Evolutionary conservation across 164 flowering plant genomes (phyloP).

Genomic region (Kingdonia uniflora): DNA sequence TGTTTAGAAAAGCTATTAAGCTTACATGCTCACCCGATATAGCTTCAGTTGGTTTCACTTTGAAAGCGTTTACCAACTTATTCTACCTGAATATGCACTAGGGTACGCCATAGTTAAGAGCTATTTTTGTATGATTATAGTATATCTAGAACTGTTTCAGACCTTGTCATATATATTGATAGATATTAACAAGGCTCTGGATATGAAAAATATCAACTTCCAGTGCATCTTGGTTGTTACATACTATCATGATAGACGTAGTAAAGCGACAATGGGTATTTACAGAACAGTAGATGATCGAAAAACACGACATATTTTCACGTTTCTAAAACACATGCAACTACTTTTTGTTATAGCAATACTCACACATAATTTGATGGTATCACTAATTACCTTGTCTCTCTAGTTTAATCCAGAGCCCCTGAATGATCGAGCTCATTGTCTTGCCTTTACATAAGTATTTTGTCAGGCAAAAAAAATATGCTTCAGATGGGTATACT

Average conservation of each 20-base stretch:
- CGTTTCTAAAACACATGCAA: not conserved
- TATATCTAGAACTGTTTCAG: not conserved
- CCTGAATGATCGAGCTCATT: not conserved
- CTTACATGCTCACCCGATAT: slow-evolving; percentile 49
- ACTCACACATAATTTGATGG: not conserved
- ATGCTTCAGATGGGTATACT: slow-evolving; percentile 72
- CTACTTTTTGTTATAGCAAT: not conserved
- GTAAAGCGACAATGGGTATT: not conserved
- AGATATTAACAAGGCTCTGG: not conserved
- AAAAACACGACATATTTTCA: too few relatives aligned
- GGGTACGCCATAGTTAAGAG: slow-evolving; percentile 38
- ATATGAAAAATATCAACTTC: not conserved
- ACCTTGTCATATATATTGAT: not conserved
- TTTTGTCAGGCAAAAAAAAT: not conserved
- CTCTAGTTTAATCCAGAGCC: not conserved
- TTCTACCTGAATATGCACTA: slow-evolving; percentile 73
- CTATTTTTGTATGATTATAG: not conserved
- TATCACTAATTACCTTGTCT: not conserved
- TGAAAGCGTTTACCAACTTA: slow-evolving; percentile 40
- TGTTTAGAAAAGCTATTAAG: too few relatives aligned
- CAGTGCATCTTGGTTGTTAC: not conserved
- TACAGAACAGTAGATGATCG: not conserved
- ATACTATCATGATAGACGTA: not conserved
- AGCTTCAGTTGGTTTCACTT: slow-evolving; percentile 36
- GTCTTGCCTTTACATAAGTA: not conserved